A percentile compares a stretch with the other conserved stretches of the same genome.
These are phyloP conservation scores for Sarocladium kiliense DNA, from an alignment of 2,329 filamentous ascomycete species.

Conservation along the genomic window DNA sequence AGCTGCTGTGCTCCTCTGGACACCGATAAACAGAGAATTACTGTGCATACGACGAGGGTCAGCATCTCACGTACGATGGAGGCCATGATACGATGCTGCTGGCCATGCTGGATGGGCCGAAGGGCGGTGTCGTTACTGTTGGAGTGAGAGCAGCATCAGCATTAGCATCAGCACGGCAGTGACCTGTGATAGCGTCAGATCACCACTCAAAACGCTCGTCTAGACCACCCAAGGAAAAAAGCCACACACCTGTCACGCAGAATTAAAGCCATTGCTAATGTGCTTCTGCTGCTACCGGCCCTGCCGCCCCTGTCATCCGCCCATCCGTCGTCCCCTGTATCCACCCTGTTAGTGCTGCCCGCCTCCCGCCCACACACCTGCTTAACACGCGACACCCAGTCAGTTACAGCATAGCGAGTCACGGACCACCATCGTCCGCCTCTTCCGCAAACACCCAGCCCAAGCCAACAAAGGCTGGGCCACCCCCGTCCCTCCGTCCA, in stretches of 20 bases:
- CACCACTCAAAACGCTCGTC: no score
- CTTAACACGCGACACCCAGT: not conserved
- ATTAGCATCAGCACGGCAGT: no score
- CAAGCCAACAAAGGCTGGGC: not conserved
- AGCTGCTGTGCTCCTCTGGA: no score
- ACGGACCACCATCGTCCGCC: constrained; percentile 6
- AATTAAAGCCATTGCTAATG: not conserved
- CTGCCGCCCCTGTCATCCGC: constrained; percentile 1
- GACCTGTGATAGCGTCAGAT: no score
- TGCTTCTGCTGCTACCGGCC: not conserved
- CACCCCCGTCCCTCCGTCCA: not conserved
- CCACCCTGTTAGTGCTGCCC: not conserved
- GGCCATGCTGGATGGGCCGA: no score
- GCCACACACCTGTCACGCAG: not conserved
- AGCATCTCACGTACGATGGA: not conserved
- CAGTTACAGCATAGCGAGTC: not conserved
- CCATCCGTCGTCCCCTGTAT: not conserved
- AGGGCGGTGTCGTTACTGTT: no score
- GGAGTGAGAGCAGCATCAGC: no score
- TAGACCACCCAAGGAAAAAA: no score
- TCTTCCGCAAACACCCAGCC: constrained; percentile 3
- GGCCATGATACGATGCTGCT: no score
- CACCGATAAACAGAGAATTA: not conserved
- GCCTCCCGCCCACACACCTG: not conserved
- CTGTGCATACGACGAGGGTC: not conserved